Evolutionary conservation across 495 filamentous ascomycete species (phyloP), one percentile per base, ranked within the genome.

Genomic region (Trichoderma virens): DNA sequence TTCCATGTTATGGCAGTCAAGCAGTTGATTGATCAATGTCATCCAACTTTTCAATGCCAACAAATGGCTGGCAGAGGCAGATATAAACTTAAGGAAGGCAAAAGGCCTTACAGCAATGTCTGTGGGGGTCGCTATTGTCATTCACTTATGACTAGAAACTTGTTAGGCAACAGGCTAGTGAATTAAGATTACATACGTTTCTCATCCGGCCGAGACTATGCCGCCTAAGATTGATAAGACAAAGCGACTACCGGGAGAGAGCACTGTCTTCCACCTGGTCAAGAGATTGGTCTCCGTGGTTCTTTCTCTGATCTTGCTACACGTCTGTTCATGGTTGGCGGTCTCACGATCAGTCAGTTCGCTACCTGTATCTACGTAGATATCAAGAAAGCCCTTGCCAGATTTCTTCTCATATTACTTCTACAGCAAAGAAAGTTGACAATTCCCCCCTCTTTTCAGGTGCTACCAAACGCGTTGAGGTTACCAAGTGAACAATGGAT

Each of bases 191-290:
- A n/a, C n/a, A n/a, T n/a, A n/a, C n/a, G 88, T 98, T 71, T 98
- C 94, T 54, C 94, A 98, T 81, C 93, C 94, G 70, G 94, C 94
- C 73, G 94, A 98, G 78, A 98, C 93, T 73, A 98, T 98, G 94
- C 87, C 98, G 71, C 88, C 84, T 82, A 98, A 98, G 87, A 98
- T 98, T 86, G 98, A 98, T 90, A 98, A 98, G 91, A 96, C 92
- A 78, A 91, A 90, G 80, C 94, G 93, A 77, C 81, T 87, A 56
- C 94, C 94, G 64, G 94, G 94, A 79, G 93, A 98, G 85, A 86
- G 93, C 74, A 98, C 92, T 72, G 88, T 86, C 68, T 84, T 79
- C 79, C 90, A 94, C 77, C 81, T 98, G 67, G 84, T 96, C 82
- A 97, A 78, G 94, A 98, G 80, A 89, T 98, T 70, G 94, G 94